These are phyloP conservation scores for Xylaria grammica DNA, from an alignment of 495 filamentous ascomycete species.

Conservation along the genomic window DNA sequence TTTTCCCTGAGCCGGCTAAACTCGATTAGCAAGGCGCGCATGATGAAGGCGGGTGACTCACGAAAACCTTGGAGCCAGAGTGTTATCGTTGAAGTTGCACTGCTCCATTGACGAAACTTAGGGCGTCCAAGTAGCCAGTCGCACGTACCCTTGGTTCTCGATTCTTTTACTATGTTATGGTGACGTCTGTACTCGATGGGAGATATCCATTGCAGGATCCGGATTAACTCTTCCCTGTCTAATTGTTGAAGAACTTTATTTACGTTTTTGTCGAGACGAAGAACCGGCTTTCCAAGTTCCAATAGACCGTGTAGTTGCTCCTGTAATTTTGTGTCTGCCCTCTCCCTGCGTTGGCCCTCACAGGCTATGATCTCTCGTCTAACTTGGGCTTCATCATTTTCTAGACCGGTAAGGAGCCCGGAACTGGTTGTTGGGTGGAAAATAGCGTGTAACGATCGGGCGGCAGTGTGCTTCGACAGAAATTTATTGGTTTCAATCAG, in stretches of 20 bases:
- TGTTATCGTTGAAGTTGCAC: slow-evolving; percentile 16
- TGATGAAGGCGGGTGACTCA: slow-evolving; percentile 11
- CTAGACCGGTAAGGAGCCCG: neutral
- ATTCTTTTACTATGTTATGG: slow-evolving; percentile 20
- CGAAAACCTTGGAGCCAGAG: slow-evolving; percentile 29
- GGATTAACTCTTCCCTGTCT: neutral
- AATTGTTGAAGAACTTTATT: neutral
- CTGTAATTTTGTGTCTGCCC: neutral
- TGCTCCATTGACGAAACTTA: slow-evolving; percentile 25
- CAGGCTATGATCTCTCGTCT: neutral
- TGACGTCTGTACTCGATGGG: slow-evolving; percentile 20
- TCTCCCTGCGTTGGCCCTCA: neutral
- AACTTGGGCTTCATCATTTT: neutral
- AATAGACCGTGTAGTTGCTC: neutral
- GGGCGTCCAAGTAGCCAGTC: slow-evolving; percentile 21
- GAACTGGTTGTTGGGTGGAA: neutral
- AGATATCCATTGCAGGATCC: slow-evolving; percentile 18
- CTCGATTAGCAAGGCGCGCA: neutral
- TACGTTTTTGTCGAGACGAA: slow-evolving; percentile 2
- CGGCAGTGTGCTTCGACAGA: neutral
- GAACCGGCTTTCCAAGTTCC: neutral
- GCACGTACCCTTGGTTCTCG: slow-evolving; percentile 20
- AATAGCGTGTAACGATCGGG: neutral
- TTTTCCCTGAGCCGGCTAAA: slow-evolving; percentile 43
- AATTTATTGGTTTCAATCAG: slow-evolving; percentile 4